These are phyloP conservation scores for Royoungia palumana DNA, from an alignment of 768 basidiomycete genomes.

Conservation along the genomic window DNA sequence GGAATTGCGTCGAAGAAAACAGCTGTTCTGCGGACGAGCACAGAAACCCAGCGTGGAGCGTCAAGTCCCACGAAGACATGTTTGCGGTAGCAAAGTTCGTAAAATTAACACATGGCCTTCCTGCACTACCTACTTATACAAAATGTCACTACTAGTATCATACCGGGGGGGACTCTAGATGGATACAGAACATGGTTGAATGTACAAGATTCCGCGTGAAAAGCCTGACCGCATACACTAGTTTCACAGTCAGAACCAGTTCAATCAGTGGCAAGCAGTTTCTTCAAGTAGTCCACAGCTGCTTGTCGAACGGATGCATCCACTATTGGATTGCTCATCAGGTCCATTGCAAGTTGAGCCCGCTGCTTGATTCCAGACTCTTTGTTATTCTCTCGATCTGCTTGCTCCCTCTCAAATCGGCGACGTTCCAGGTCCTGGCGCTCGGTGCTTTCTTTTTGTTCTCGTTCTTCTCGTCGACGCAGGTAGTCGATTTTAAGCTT, in stretches of 20 bases:
- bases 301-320: constrained; percentile 63
- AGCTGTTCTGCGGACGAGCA: too few species aligned
- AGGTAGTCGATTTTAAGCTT: constrained; percentile 70
- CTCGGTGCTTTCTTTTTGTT: constrained; percentile 52
- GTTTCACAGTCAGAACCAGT: constrained; percentile 15
- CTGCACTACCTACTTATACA: too few species aligned
- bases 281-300: constrained; percentile 70
- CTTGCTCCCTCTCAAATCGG: constrained; percentile 53
- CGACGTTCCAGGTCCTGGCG: constrained; percentile 52
- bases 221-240: constrained; percentile 3
- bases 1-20: too few species aligned
- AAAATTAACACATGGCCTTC: too few species aligned
- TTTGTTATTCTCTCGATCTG: constrained; percentile 52
- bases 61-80: too few species aligned
- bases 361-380: constrained; percentile 57
- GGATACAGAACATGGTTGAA: constrained; percentile 9
- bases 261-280: constrained; percentile 46
- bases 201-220: constrained; percentile 11
- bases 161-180: constrained; percentile 1
- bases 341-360: constrained; percentile 62
- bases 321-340: constrained; percentile 55
- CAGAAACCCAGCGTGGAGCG: too few species aligned
- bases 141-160: constrained; percentile 4
- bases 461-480: constrained; percentile 65
- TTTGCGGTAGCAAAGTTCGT: too few species aligned